phyloP scores from a whole-genome alignment of 495 filamentous ascomycete genomes.

The Podospora appendiculata region DNA sequence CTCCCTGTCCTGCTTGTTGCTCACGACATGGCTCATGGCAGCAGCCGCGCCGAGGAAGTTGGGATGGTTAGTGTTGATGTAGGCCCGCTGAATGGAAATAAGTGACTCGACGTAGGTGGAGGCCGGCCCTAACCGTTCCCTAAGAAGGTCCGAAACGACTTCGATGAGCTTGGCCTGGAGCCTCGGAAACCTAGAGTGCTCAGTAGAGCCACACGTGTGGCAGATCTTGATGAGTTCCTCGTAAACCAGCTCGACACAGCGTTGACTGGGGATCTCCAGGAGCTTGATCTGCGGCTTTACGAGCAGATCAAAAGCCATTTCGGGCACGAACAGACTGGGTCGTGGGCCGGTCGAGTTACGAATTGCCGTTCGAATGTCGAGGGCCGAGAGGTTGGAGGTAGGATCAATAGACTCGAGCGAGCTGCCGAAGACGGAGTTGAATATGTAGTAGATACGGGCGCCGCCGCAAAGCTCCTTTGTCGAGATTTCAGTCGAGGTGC shows the following conservation, averaged over 20 bases:
- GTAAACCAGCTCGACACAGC: constrained; percentile 96
- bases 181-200: constrained; percentile 84
- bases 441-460: constrained; percentile 98
- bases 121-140: constrained; percentile 82
- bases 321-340: constrained; percentile 92
- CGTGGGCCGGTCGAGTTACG: constrained; percentile 96
- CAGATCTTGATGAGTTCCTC: constrained; percentile 99
- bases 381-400: constrained; percentile 84
- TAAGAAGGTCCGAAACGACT: constrained; percentile 91
- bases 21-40: constrained; percentile 96
- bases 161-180: constrained; percentile 97
- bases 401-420: constrained; percentile 94
- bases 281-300: constrained; percentile 99
- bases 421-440: constrained; percentile 98
- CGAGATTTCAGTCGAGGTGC: constrained; percentile 95
- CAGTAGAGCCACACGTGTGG: constrained; percentile 94
- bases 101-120: constrained; percentile 90
- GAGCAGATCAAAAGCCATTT: constrained; percentile 93
- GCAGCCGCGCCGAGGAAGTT: constrained; percentile 97
- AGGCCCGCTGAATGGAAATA: constrained; percentile 93
- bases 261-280: constrained; percentile 87
- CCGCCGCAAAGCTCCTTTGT: constrained; percentile 97
- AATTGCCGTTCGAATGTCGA: constrained; percentile 97
- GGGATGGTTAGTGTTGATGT: constrained; percentile 99
- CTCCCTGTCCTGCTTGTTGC: constrained; percentile 88